Base-by-base conservation (phyloP, 108 stramenopile species). In the Skeletonema marinoi region DNA sequence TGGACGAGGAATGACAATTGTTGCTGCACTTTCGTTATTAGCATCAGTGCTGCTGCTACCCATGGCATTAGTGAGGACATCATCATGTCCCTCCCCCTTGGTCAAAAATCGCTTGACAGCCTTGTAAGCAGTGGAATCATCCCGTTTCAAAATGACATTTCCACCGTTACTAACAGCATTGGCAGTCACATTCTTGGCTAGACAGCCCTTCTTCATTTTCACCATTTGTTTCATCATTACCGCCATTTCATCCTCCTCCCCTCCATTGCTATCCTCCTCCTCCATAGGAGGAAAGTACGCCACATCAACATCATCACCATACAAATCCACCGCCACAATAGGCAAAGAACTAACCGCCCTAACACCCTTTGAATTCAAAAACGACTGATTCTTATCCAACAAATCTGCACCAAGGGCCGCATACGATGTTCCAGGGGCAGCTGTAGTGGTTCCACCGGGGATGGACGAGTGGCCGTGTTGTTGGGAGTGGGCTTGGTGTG, bases 271-370 rank as follows among this genome's bases (percentile, higher is more conserved):
- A 38, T 82, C 89, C 0, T 73, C 81, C 36, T 75, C 42, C 48
- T 92, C 90, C 29, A 65, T 70, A 5, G 94, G 88, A 31, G 94
- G 94, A 72, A 92, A 92, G 60, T 78, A 82, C 3, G 89, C 89
- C 39, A 92, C 87, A 13, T 75, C 65, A 10, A 68, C 39, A 42
- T 82, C 70, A 56, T 64, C 78, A 0, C 81, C 89, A 76, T 90
- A 90, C 67, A 95, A 69, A 84, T 95, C 94, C 39, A 93, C 65
- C 8, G 87, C 89, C n/a, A 89, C 89, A 39, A 95, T 62, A 2
- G 94, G 92, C 69, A 90, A 69, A 4, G 77, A 66, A 7, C 89
- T 70, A 14, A 87, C 67, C 71, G 80, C 83, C 63, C 80, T 66
- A 9, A 87, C 89, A 68, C 79, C 70, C 70, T 87, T 88, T 5